These are phyloP conservation scores for Plantago lanceolata DNA, from an alignment of 305 asterid species.

Conservation along the genomic window DNA sequence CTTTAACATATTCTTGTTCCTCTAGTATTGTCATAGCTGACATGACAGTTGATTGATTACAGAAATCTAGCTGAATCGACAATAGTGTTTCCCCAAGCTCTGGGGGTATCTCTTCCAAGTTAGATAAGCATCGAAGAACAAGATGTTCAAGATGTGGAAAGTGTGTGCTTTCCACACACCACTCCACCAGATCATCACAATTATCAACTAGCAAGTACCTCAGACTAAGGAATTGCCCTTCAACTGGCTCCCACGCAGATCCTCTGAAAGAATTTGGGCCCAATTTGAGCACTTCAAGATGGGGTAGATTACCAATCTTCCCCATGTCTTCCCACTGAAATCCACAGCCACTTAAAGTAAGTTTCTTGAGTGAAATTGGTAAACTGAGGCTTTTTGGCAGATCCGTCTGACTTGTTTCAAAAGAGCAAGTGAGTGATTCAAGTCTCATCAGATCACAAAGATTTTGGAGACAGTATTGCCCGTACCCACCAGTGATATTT, in stretches of 20 bases:
- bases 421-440: neutral
- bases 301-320: constrained; percentile 2
- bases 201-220: neutral
- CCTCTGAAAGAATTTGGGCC: neutral
- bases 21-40: too few relatives aligned
- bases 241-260: neutral
- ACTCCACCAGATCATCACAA: too few relatives aligned
- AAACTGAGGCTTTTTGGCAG: neutral
- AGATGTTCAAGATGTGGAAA: too few relatives aligned
- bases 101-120: too few relatives aligned
- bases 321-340: neutral
- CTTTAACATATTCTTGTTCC: too few relatives aligned
- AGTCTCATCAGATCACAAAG: neutral
- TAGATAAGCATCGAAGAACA: too few relatives aligned
- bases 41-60: too few relatives aligned
- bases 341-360: neutral
- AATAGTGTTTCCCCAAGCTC: too few relatives aligned
- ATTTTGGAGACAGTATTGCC: neutral
- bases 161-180: too few relatives aligned
- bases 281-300: constrained; percentile 5
- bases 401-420: neutral
- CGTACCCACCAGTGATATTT: neutral
- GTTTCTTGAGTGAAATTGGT: constrained; percentile 8
- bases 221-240: neutral
- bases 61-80: too few relatives aligned